Conservation (phyloP, 306 rosid species). For the Prunus mongolica region DNA sequence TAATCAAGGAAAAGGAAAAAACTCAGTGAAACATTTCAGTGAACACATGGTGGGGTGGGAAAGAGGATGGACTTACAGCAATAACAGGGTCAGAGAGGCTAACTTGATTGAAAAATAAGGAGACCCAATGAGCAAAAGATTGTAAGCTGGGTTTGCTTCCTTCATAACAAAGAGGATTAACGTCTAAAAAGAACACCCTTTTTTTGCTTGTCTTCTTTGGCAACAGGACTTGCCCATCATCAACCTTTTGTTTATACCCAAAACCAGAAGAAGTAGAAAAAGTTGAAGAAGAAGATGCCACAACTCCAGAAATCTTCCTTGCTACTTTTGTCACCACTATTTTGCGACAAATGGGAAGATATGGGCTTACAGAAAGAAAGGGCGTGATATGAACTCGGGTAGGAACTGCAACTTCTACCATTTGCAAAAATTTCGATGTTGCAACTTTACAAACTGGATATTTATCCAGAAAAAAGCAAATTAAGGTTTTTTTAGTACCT, state of each 20-base stretch:
- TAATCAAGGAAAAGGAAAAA: background rate
- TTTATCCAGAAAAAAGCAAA: background rate
- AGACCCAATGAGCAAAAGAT: slow-evolving; percentile 65
- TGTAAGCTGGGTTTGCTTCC: slow-evolving; percentile 68
- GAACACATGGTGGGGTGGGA: background rate
- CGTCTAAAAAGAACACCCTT: slow-evolving; percentile 80
- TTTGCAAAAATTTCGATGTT: slow-evolving; percentile 9
- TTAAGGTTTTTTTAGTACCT: background rate
- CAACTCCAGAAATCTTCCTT: slow-evolving; percentile 17
- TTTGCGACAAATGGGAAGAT: background rate
- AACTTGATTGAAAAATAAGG: slow-evolving; percentile 61
- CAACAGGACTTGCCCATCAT: slow-evolving; percentile 26
- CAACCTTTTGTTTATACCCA: slow-evolving; percentile 14
- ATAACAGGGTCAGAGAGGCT: slow-evolving; percentile 66
- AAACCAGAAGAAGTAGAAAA: slow-evolving; percentile 11
- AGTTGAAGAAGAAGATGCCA: slow-evolving; percentile 13
- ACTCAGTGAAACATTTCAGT: background rate
- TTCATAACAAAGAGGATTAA: slow-evolving; percentile 71
- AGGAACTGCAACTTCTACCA: slow-evolving; percentile 23
- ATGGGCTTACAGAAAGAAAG: slow-evolving; percentile 16
- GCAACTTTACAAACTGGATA: background rate
- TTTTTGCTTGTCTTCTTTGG: slow-evolving; percentile 27
- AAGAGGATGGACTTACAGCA: slow-evolving; percentile 40
- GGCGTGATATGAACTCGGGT: slow-evolving; percentile 28
- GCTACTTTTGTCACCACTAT: background rate